Percentiles rank a stretch among this genome's conserved stretches.
These are phyloP conservation scores for Pleurotus salmoneostramineus DNA, from an alignment of 768 basidiomycete species.

Conservation along the genomic window DNA sequence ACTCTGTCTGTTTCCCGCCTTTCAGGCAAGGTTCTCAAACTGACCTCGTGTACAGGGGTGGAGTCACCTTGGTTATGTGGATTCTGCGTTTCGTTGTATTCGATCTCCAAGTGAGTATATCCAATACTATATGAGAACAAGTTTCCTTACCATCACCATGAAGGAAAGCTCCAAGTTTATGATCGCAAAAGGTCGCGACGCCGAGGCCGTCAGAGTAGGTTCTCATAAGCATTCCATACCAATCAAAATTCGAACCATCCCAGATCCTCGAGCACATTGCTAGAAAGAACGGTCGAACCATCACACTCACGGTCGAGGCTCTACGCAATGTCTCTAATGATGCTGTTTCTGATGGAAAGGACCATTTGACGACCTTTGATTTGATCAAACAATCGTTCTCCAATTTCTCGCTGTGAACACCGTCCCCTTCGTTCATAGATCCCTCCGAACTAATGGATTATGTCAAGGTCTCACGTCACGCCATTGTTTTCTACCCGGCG, in stretches of 20 bases:
- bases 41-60: slow-evolving; percentile 29
- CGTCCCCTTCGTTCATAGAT: neutral
- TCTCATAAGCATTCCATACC: no score
- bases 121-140: neutral
- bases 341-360: slow-evolving; percentile 10
- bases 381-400: slow-evolving; percentile 30
- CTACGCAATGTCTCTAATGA: slow-evolving; percentile 27
- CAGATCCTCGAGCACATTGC: slow-evolving; percentile 49
- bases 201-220: slow-evolving; percentile 45
- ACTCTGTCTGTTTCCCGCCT: slow-evolving; percentile 26
- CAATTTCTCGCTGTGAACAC: slow-evolving; percentile 34
- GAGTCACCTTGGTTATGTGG: slow-evolving; percentile 49
- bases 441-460: neutral
- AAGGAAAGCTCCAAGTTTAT: slow-evolving; percentile 51
- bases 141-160: neutral
- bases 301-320: slow-evolving; percentile 42
- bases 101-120: slow-evolving; percentile 41
- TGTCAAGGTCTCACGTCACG: slow-evolving; percentile 38
- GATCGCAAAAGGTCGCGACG: slow-evolving; percentile 51
- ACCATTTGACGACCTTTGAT: slow-evolving; percentile 17
- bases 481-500: slow-evolving; percentile 44
- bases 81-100: slow-evolving; percentile 53
- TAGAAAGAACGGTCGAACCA: slow-evolving; percentile 38
- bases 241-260: neutral
- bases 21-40: neutral